Percentiles rank a stretch among this genome's conserved stretches.
phyloP scores from a whole-genome alignment of 345 rosid genomes.

The Sonneratia caseolaris region DNA sequence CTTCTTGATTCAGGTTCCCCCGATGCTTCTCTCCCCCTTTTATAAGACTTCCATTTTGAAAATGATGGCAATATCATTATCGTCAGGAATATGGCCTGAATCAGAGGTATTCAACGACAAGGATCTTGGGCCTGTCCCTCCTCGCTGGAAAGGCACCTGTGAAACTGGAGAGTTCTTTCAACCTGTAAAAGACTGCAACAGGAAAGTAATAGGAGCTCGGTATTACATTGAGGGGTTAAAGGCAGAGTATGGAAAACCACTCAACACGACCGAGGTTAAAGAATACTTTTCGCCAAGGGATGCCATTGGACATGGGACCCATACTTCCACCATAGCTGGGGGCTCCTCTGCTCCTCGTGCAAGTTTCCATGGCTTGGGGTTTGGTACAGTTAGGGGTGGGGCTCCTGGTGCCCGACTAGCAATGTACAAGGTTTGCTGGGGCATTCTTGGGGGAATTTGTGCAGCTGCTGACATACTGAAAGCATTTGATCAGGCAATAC shows the following conservation, averaged over 20 bases:
- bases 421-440: slow-evolving; percentile 37
- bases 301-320: slow-evolving; percentile 43
- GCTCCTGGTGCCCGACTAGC: slow-evolving; percentile 35
- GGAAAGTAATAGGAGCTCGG: slow-evolving; percentile 35
- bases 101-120: slow-evolving; percentile 23
- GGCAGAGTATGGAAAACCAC: slow-evolving; percentile 13
- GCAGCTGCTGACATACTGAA: slow-evolving; percentile 21
- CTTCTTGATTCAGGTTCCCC: slow-evolving; percentile 19
- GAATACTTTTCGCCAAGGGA: slow-evolving; percentile 20
- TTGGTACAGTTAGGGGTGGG: slow-evolving; percentile 27
- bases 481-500: slow-evolving; percentile 21
- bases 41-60: neutral
- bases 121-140: slow-evolving; percentile 17
- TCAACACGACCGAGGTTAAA: slow-evolving; percentile 12
- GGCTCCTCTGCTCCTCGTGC: slow-evolving; percentile 29
- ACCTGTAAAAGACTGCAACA: slow-evolving; percentile 28
- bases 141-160: slow-evolving; percentile 37
- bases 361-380: slow-evolving; percentile 31
- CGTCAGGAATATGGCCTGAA: slow-evolving; percentile 30
- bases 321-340: slow-evolving; percentile 40
- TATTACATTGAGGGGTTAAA: slow-evolving; percentile 23
- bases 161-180: slow-evolving; percentile 22
- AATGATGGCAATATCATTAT: neutral
- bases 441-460: slow-evolving; percentile 3
- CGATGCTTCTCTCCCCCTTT: neutral